A percentile compares a stretch with the other conserved stretches of the same genome.
These are phyloP conservation scores for Carex parvula DNA, from an alignment of 176 grass and related monocot species.

Conservation along the genomic window DNA sequence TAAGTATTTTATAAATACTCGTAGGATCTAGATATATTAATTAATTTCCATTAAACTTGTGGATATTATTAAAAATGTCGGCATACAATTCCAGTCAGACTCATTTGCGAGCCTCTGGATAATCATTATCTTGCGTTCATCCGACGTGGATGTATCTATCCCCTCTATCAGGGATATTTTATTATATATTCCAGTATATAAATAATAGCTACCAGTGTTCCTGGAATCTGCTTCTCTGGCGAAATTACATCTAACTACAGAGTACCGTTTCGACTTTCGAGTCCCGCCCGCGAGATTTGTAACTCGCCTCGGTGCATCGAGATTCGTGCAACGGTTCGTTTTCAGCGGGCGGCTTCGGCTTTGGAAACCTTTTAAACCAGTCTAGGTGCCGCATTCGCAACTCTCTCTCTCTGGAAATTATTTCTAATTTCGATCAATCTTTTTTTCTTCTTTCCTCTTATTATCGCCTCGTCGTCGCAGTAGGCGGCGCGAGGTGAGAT, in stretches of 20 bases:
- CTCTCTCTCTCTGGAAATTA: neutral
- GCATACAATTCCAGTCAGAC: neutral
- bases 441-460: neutral
- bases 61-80: no score
- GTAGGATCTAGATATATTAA: no score
- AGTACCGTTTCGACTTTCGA: neutral
- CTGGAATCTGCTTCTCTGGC: no score
- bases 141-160: slow-evolving; percentile 3
- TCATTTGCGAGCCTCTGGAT: neutral
- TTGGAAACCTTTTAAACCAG: neutral
- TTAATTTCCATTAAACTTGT: no score
- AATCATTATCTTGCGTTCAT: neutral
- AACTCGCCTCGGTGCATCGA: neutral
- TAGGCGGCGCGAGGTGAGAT: slow-evolving; percentile 21
- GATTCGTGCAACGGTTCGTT: neutral
- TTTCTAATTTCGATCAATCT: neutral
- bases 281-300: neutral
- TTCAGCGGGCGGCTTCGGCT: slow-evolving; percentile 14
- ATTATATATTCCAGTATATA: neutral
- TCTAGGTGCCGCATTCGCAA: neutral
- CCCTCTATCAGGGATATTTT: slow-evolving; percentile 11
- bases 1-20: no score
- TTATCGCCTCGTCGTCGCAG: slow-evolving; percentile 11
- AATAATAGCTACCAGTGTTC: neutral
- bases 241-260: neutral